Evolutionary conservation across 176 grass and related monocot genomes (phyloP), one percentile per base, ranked within the genome.

Genomic region (Zizania latifolia): DNA sequence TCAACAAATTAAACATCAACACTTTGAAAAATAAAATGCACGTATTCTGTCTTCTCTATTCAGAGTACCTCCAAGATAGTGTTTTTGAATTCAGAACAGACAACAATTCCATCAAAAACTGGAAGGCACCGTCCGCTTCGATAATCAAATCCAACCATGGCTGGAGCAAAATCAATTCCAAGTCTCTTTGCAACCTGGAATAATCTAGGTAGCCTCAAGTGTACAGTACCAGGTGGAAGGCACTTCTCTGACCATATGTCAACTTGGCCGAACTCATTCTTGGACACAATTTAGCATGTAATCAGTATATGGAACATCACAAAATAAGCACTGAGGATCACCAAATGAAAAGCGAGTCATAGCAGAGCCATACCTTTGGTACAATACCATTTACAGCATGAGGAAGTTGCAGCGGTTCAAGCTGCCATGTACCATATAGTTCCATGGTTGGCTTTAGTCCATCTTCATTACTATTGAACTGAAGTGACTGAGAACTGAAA

Each of bases 241-340:
- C 95, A 99, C 65, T 92, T 99, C 68, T 94, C 95, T 84, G 95
- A 99, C 95, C 95, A 99, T 65, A 90, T 84, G 33, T 99, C 91
- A 63, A 99, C 89, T 94, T 99, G 92, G 28, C 95, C 91, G 26
- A 83, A 86, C 67, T 94, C 95, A 84, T 94, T 99, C 95, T 99
- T 65, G 51, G 53, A 68, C 28, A 86, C 6, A 85, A 71, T 58
- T 70, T 75, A 83, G 38, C 27, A 85, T 43, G 55, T 19, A 32
- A 34, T 89, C 48, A 77, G 65, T 4, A 78, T 4, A 78, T 69
- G 58, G 35, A 66, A 15, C 71, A 65, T 31, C 37, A 62, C 19
- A 71, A 87, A 66, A 82, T 19, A 87, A 75, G 28, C 57, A 57
- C n/a, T 65, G 10, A 71, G 60, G 30, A 35, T 39, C 66, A 75